Percentiles rank a stretch among this genome's conserved stretches.
Evolutionary conservation across 345 rosid species (phyloP).

Genomic region (Arabidopsis arenosa): DNA sequence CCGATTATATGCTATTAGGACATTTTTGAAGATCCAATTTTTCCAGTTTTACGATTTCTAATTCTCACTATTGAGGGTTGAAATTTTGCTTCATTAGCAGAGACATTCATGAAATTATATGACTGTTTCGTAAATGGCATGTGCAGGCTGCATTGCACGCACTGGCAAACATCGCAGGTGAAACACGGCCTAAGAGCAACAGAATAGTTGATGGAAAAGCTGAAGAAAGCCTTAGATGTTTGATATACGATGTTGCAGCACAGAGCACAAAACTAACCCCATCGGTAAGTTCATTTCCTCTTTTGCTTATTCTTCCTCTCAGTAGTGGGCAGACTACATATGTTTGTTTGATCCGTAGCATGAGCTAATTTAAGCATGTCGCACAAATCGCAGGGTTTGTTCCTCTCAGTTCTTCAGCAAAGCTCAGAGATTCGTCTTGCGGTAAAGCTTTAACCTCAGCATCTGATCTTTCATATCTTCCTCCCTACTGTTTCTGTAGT

Average conservation of each 20-base stretch:
- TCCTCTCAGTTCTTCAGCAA: slow-evolving; percentile 77
- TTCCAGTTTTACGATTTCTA: slow-evolving; percentile 5
- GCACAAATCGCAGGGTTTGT: slow-evolving; percentile 65
- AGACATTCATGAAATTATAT: background rate
- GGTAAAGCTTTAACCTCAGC: slow-evolving; percentile 49
- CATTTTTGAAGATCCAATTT: background rate
- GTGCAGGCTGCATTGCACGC: slow-evolving; percentile 84
- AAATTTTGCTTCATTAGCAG: slow-evolving; percentile 15
- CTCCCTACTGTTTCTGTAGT: slow-evolving; percentile 8
- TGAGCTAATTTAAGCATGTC: slow-evolving; percentile 17
- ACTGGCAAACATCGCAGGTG: slow-evolving; percentile 79
- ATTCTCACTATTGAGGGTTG: slow-evolving; percentile 6
- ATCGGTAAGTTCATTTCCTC: slow-evolving; percentile 54
- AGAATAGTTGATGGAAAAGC: slow-evolving; percentile 59
- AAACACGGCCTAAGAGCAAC: slow-evolving; percentile 58
- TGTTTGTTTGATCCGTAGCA: slow-evolving; percentile 21
- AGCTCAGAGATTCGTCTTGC: slow-evolving; percentile 75
- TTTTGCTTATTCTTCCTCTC: slow-evolving; percentile 20
- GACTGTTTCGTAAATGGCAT: slow-evolving; percentile 36
- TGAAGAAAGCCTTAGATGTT: slow-evolving; percentile 73
- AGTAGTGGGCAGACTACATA: slow-evolving; percentile 7
- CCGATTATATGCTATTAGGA: background rate
- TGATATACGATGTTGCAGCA: slow-evolving; percentile 80
- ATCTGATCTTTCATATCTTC: slow-evolving; percentile 16
- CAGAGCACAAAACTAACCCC: slow-evolving; percentile 80